Conservation (phyloP, 2,329 filamentous ascomycete genomes). For the Chrysoporthe deuterocubensis region DNA sequence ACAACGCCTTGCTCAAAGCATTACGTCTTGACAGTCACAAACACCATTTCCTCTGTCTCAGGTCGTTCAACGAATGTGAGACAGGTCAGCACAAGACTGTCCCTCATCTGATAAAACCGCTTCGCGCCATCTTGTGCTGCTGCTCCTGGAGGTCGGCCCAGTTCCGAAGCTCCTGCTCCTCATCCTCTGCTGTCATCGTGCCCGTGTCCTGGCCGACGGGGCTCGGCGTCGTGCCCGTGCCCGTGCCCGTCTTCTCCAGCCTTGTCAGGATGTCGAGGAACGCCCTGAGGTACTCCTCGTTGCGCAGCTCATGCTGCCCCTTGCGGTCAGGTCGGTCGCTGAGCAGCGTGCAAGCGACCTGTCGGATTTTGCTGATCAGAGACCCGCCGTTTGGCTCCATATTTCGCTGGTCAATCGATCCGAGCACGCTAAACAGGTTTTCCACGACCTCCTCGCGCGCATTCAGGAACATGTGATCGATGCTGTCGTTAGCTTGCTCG, state of each 20-base stretch:
- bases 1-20: neutral
- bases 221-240: constrained; percentile 31
- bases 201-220: constrained; percentile 35
- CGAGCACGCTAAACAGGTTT: constrained; percentile 74
- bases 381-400: constrained; percentile 74
- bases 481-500: constrained; percentile 58
- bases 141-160: constrained; percentile 83
- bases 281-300: constrained; percentile 71
- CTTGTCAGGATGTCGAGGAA: constrained; percentile 77
- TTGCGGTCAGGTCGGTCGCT: constrained; percentile 59
- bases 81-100: neutral
- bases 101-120: neutral
- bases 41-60: neutral
- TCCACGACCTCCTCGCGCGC: constrained; percentile 84
- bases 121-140: constrained; percentile 59
- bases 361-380: constrained; percentile 81
- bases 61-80: neutral
- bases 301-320: constrained; percentile 55
- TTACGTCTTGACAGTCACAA: neutral
- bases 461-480: constrained; percentile 71
- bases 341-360: constrained; percentile 80
- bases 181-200: constrained; percentile 60
- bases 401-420: constrained; percentile 80
- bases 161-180: constrained; percentile 74
- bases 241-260: constrained; percentile 66